phyloP scores from a whole-genome alignment of 208 protist genomes.

The Wallacemonas sp. region DNA sequence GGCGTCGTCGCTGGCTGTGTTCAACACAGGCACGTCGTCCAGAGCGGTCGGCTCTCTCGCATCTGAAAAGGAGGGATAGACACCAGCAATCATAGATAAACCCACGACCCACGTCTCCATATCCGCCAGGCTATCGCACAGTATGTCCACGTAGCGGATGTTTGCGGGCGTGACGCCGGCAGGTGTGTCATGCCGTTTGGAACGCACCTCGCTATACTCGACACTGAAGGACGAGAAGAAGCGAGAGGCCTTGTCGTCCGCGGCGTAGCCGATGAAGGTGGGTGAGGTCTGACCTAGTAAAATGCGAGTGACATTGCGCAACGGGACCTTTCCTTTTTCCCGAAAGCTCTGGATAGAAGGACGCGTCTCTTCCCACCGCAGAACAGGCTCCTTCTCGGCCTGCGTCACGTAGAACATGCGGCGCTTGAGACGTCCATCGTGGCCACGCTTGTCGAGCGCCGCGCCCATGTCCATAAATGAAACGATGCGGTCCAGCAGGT shows the following conservation, averaged over 20 bases:
- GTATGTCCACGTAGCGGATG: constrained; percentile 46
- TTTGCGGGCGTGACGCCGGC: neutral
- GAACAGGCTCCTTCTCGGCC: constrained; percentile 20
- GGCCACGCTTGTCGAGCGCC: constrained; percentile 39
- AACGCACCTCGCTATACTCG: constrained; percentile 13
- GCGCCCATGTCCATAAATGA: constrained; percentile 74
- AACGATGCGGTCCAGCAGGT: constrained; percentile 45
- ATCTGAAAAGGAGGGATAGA: constrained; percentile 42
- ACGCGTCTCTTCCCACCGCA: constrained; percentile 51
- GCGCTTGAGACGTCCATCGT: constrained; percentile 33
- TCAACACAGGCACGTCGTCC: neutral
- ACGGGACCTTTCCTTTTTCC: constrained; percentile 34
- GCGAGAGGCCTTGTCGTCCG: constrained; percentile 5
- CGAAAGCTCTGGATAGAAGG: constrained; percentile 13
- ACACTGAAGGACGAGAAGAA: constrained; percentile 48
- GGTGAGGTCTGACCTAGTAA: constrained; percentile 52
- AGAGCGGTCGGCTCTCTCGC: constrained; percentile 27
- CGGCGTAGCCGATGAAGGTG: constrained; percentile 21
- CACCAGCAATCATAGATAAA: constrained; percentile 33
- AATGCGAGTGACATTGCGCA: constrained; percentile 46
- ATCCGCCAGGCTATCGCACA: constrained; percentile 45
- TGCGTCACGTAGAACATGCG: constrained; percentile 62
- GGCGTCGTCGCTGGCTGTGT: neutral
- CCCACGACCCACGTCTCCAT: constrained; percentile 83
- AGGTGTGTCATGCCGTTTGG: neutral